Evolutionary conservation across 2,329 filamentous ascomycete genomes (phyloP).

Genomic region (Calonectria ilicicola): DNA sequence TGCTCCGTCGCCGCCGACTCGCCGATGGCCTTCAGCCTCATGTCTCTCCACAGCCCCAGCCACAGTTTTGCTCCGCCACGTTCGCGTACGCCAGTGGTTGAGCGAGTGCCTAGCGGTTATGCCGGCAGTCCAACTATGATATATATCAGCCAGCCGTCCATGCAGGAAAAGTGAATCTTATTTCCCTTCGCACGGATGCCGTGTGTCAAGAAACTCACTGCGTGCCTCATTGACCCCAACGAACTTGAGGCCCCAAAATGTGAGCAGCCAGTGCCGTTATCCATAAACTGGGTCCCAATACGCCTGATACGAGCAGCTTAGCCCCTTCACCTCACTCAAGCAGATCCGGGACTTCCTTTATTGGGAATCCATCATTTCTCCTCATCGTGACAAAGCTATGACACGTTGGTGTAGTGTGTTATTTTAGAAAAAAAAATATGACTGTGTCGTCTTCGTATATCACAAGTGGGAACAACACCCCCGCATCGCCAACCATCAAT

Average conservation of each 20-base stretch:
- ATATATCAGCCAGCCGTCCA: conserved; percentile 14
- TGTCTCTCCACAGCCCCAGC: conserved; percentile 15
- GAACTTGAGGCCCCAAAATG: not conserved
- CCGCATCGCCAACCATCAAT: not conserved
- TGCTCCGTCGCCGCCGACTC: not conserved
- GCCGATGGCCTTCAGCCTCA: conserved; percentile 32
- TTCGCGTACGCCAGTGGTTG: not conserved
- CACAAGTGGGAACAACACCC: conserved; percentile 3
- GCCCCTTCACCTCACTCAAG: not conserved
- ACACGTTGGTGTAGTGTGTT: not conserved
- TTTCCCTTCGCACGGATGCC: not conserved
- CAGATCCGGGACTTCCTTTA: not conserved
- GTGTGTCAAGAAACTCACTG: not conserved
- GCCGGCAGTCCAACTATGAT: conserved; percentile 1
- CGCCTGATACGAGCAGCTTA: not conserved
- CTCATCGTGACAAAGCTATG: conserved; percentile 12
- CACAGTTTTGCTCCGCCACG: conserved; percentile 10
- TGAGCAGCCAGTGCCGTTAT: not conserved
- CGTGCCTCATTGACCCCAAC: not conserved
- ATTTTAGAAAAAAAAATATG: conserved; percentile 6
- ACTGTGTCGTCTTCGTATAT: not conserved
- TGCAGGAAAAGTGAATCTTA: not conserved
- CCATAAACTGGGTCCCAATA: not conserved
- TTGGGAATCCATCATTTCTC: not conserved
- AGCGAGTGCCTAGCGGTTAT: conserved; percentile 7